Evolutionary conservation across 768 basidiomycete genomes (phyloP).

Genomic region (Pluteus cervinus): DNA sequence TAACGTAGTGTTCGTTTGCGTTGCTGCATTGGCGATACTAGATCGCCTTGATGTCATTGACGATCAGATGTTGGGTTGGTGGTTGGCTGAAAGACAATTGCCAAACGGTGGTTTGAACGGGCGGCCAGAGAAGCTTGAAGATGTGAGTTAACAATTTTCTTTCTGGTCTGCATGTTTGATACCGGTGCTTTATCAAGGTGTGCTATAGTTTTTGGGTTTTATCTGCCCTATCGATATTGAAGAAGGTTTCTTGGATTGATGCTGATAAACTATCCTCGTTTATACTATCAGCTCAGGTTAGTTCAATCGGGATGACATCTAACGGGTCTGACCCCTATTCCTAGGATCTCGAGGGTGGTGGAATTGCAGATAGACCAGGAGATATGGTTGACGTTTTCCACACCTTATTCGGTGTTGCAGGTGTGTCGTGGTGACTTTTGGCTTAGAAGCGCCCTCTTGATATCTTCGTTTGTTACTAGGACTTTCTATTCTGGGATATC

Average conservation of each 20-base stretch:
- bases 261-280: conserved; percentile 69
- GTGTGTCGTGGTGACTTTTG: conserved; percentile 25
- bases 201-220: conserved; percentile 99
- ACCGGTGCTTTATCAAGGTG: conserved; percentile 45
- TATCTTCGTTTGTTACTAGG: conserved; percentile 34
- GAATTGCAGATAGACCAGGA: conserved; percentile 90
- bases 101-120: conserved; percentile 94
- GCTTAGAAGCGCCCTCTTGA: background rate
- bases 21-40: conserved; percentile 82
- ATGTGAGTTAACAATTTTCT: conserved; percentile 46
- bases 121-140: conserved; percentile 95
- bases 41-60: conserved; percentile 80
- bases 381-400: conserved; percentile 98
- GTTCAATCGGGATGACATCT: conserved; percentile 11
- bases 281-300: conserved; percentile 83
- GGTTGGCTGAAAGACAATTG: conserved; percentile 91
- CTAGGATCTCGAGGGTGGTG: conserved; percentile 86
- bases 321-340: conserved; percentile 1
- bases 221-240: conserved; percentile 79
- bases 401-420: conserved; percentile 87
- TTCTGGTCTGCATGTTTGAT: conserved; percentile 1
- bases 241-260: conserved; percentile 85
- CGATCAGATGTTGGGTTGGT: conserved; percentile 77
- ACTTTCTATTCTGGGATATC: conserved; percentile 83
- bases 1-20: conserved; percentile 77